These are phyloP conservation scores for Periconia digitata DNA, from an alignment of 2,329 filamentous ascomycete genomes.

Conservation along the genomic window DNA sequence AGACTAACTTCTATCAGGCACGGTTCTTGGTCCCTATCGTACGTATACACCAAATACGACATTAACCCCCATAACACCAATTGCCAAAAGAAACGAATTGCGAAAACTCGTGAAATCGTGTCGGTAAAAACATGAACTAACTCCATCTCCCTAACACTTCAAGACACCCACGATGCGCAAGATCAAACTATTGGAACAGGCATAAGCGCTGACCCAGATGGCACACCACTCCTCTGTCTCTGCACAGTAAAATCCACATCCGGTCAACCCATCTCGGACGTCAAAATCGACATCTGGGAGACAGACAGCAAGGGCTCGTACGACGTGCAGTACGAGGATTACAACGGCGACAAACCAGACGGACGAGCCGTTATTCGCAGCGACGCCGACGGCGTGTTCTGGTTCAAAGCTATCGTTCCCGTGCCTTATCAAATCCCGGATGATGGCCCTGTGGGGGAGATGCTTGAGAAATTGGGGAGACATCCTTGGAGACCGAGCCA, in stretches of 20 bases:
- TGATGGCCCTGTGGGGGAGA: conserved; percentile 68
- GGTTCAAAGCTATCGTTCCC: conserved; percentile 82
- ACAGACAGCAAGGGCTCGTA: conserved; percentile 80
- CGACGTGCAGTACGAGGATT: conserved; percentile 73
- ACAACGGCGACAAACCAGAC: conserved; percentile 60
- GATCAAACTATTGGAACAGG: conserved; percentile 56
- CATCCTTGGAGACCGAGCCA: conserved; percentile 43
- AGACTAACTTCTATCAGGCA: conserved; percentile 44
- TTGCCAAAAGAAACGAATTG: no score
- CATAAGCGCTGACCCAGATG: conserved; percentile 70
- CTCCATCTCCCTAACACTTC: no score
- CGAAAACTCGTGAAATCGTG: no score
- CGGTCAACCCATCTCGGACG: conserved; percentile 64
- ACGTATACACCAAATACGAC: no score
- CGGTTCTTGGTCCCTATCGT: conserved; percentile 80
- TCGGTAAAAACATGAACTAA: no score
- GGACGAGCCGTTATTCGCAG: conserved; percentile 71
- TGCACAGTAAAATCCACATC: conserved; percentile 68
- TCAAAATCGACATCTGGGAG: conserved; percentile 83
- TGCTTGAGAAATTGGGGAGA: conserved; percentile 30
- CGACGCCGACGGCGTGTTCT: conserved; percentile 74
- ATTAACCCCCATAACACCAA: no score
- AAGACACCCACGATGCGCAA: conserved; percentile 77
- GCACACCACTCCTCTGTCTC: conserved; percentile 71
- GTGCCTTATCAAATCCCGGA: conserved; percentile 84